Conservation (phyloP, 2,329 filamentous ascomycete genomes). For the Lasiodiplodia sp. region DNA sequence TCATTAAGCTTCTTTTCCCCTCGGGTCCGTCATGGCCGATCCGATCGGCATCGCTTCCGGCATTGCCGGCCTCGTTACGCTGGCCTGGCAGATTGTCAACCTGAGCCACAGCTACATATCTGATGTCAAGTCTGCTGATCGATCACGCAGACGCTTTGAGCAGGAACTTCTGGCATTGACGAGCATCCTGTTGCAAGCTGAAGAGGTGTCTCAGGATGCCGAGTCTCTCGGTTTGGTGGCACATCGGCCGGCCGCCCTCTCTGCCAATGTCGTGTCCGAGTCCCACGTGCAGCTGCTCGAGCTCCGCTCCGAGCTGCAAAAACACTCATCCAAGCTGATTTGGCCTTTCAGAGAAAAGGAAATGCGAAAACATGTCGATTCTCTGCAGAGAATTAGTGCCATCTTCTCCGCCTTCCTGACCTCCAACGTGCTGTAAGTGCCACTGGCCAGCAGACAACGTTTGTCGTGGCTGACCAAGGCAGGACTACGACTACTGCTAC, state of each 20-base stretch:
- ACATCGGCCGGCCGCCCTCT: neutral
- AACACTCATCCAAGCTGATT: neutral
- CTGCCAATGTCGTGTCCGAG: neutral
- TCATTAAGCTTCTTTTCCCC: neutral
- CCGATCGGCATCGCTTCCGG: neutral
- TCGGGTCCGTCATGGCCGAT: neutral
- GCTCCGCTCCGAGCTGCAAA: neutral
- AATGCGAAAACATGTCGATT: neutral
- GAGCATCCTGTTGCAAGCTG: neutral
- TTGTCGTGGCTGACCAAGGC: neutral
- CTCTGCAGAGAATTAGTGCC: neutral
- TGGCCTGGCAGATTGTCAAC: neutral
- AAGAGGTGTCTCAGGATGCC: neutral
- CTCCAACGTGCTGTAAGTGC: neutral
- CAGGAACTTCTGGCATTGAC: neutral
- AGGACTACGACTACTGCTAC: neutral
- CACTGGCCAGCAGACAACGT: no score
- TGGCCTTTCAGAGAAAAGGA: neutral
- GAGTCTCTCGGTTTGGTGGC: neutral
- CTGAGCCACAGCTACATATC: constrained; percentile 7
- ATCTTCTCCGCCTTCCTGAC: neutral
- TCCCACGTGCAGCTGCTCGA: neutral
- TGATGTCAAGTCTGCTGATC: neutral
- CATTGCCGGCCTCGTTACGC: neutral
- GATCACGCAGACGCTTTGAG: neutral